Evolutionary conservation across 1,284 basidiomycete genomes (phyloP).

Genomic region (Gomphus bonarii): DNA sequence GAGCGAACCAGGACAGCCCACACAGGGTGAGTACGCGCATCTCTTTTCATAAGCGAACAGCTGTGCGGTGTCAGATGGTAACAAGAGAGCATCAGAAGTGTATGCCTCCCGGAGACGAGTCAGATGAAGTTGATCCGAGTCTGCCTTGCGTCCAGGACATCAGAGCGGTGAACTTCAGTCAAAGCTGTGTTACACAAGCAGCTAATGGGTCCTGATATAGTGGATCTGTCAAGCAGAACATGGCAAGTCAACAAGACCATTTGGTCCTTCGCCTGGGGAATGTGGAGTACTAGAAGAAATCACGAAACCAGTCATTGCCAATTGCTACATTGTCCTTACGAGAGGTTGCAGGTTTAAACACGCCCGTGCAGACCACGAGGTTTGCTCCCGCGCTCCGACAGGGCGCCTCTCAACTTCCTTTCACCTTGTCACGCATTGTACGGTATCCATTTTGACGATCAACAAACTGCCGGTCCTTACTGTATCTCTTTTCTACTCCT

Average conservation of each 20-base stretch:
- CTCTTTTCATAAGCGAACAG: no score
- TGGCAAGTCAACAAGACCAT: neutral
- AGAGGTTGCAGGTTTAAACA: no score
- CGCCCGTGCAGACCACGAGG: no score
- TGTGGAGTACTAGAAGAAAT: neutral
- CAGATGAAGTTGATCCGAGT: no score
- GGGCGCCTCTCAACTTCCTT: neutral
- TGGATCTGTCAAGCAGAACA: neutral
- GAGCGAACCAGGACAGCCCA: neutral
- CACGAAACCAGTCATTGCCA: no score
- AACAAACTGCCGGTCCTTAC: conserved; percentile 5
- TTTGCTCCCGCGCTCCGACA: neutral
- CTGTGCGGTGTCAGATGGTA: no score
- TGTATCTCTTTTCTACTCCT: conserved; percentile 1
- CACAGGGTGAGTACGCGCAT: neutral
- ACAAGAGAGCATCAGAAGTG: no score
- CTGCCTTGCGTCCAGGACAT: no score
- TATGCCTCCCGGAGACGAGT: no score
- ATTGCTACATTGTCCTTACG: no score
- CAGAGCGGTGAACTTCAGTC: no score
- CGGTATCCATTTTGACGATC: neutral
- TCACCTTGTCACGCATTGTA: conserved; percentile 1
- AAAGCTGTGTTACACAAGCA: neutral
- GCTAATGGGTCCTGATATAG: neutral
- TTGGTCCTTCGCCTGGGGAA: neutral